phyloP scores from a whole-genome alignment of 208 protist genomes.

The Borovskyia barvae region DNA sequence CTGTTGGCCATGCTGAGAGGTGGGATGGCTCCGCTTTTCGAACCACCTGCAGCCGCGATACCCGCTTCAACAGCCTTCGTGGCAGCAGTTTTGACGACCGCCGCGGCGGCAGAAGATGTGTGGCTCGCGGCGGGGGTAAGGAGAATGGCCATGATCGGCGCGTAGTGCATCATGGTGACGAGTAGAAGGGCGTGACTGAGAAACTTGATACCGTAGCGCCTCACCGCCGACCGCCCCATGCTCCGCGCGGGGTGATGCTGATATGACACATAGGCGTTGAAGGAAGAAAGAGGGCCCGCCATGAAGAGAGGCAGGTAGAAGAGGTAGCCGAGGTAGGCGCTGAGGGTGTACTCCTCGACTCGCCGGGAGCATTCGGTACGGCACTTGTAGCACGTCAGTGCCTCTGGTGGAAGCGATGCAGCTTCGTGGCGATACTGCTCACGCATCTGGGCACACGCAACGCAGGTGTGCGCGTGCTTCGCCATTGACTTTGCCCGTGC shows the following conservation, averaged over 20 bases:
- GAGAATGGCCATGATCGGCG: slow-evolving; percentile 45
- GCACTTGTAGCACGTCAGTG: slow-evolving; percentile 45
- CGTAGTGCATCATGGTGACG: slow-evolving; percentile 48
- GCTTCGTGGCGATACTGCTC: slow-evolving; percentile 10
- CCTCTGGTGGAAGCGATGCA: slow-evolving; percentile 9
- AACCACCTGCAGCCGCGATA: background rate
- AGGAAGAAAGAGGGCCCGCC: slow-evolving; percentile 82
- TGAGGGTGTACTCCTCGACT: slow-evolving; percentile 54
- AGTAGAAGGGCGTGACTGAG: slow-evolving; percentile 30
- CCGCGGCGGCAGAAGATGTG: background rate
- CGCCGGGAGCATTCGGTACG: slow-evolving; percentile 38
- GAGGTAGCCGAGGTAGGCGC: slow-evolving; percentile 73
- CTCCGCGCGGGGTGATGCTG: slow-evolving; percentile 34
- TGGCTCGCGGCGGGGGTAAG: slow-evolving; percentile 7
- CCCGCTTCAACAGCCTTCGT: background rate
- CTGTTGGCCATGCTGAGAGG: background rate
- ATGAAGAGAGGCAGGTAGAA: slow-evolving; percentile 88
- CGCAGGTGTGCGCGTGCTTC: slow-evolving; percentile 39
- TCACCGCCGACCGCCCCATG: slow-evolving; percentile 7
- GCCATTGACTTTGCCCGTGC: background rate
- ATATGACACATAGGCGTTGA: slow-evolving; percentile 88
- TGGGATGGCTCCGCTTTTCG: too few species aligned
- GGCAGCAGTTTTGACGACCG: background rate
- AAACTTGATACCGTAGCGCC: slow-evolving; percentile 38
- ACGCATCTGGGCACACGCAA: slow-evolving; percentile 42